Percentiles rank a stretch among this genome's conserved stretches.
Conservation (phyloP, 441 rosid genomes). For the Populus tomentosa region DNA sequence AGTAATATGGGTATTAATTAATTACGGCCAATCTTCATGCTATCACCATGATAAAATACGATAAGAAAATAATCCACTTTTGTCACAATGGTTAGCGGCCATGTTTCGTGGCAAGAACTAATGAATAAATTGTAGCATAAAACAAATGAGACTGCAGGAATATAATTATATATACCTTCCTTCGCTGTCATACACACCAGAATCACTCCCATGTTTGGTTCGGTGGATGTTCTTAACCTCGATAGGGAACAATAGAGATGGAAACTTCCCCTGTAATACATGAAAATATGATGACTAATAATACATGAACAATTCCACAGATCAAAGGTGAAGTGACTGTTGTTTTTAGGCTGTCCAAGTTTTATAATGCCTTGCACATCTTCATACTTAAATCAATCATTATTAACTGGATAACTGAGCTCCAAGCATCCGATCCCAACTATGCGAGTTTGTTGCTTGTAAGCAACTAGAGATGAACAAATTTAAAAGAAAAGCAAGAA, state of each 20-base stretch:
- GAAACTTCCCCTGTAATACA: conserved; percentile 50
- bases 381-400: background rate
- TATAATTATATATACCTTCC: conserved; percentile 50
- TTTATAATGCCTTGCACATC: no score
- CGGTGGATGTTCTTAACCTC: conserved; percentile 59
- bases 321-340: background rate
- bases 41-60: background rate
- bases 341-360: no score
- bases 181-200: conserved; percentile 68
- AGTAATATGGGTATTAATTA: no score
- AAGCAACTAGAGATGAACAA: no score
- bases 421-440: background rate
- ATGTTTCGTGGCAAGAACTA: background rate
- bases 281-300: background rate
- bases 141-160: background rate
- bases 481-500: no score
- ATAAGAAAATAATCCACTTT: background rate
- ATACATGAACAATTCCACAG: background rate
- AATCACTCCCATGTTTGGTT: conserved; percentile 75
- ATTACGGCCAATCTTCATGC: no score
- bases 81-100: background rate
- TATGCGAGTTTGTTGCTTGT: no score
- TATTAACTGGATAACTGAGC: background rate
- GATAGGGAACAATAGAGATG: conserved; percentile 55
- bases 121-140: background rate